Base-by-base conservation (phyloP, 805 yeast species). In the Pichia pseudocactophila region DNA sequence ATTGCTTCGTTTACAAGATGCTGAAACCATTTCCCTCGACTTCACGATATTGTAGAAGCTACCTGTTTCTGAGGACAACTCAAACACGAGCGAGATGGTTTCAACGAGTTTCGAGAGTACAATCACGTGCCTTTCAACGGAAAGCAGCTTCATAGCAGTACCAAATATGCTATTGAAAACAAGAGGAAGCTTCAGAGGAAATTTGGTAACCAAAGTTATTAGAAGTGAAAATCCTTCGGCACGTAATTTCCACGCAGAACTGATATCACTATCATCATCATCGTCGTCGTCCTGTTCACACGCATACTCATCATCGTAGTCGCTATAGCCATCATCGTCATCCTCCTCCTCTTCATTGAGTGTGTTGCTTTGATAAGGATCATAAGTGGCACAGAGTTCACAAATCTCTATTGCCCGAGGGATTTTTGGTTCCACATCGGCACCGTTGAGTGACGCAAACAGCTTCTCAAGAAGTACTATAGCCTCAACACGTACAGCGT, bases 211-310 rank as follows among this genome's bases (percentile, higher is more conserved):
- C 12, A 73, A 43, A 0, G 68, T 9, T 53, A 15, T 66, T 57
- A 7, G 72, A 52, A 28, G 78, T 52, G 26, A 60, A 62, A 7
- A 74, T 0, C 84, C 61, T 41, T 70, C 71, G 34, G 74, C 63
- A 45, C 92, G 64, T 16, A 83, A 59, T 48, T 74, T 79, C 82
- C 89, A 80, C 2, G 81, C 70, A 16, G 54, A 57, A 19, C 62
- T 66, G 20, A 53, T 58, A 30, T 73, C 76, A 20, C 65, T 72
- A n/a, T 69, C 64, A 27, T 64, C 64, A 18, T 57, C 59, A 13
- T 60, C 62, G 17, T 64, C 65, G 39, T 53, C 78, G 17, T 61
- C 68, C 27, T 67, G 73, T 22, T 65, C 68, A 11, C 61, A 64
- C 4, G 51, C 61, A 3, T 61, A 66, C 15, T 61, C 63, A 4